Conservation (phyloP, 768 basidiomycete species). For the Mycena kentingensis region DNA sequence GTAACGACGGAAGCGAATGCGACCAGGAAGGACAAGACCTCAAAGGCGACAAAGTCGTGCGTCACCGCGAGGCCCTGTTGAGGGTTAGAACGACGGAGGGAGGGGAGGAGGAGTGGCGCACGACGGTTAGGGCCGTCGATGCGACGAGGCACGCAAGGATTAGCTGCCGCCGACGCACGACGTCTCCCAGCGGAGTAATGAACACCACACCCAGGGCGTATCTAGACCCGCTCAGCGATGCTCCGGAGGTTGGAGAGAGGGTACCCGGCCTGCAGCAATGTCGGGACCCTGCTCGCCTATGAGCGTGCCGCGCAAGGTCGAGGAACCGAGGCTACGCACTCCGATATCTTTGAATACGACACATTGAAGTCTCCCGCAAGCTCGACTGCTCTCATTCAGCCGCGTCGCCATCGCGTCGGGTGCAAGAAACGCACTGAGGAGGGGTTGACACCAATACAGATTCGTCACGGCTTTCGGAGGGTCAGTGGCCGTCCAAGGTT, state of each 20-base stretch:
- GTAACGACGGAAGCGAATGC: conserved; percentile 70
- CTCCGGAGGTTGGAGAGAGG: too few relatives aligned
- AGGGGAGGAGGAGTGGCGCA: neutral
- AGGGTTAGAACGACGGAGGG: neutral
- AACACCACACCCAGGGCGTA: conserved; percentile 74
- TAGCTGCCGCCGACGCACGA: conserved; percentile 74
- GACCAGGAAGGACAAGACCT: conserved; percentile 68
- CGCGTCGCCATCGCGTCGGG: neutral
- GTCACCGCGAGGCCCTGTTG: conserved; percentile 62
- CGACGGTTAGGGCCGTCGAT: conserved; percentile 61
- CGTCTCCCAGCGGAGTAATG: conserved; percentile 81
- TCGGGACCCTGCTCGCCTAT: conserved; percentile 22
- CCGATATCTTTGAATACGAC: conserved; percentile 28
- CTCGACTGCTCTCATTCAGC: conserved; percentile 36
- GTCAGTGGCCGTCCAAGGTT: neutral
- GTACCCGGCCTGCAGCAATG: conserved; percentile 18
- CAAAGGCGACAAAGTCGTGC: conserved; percentile 56
- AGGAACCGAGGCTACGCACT: conserved; percentile 12
- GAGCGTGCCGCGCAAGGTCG: neutral
- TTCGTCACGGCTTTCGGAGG: conserved; percentile 53
- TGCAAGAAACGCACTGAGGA: conserved; percentile 57
- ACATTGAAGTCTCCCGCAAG: conserved; percentile 40
- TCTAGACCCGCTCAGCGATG: conserved; percentile 32
- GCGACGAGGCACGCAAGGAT: conserved; percentile 58
- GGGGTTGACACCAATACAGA: conserved; percentile 80